phyloP scores from a whole-genome alignment of 2,329 filamentous ascomycete genomes.

The Cadophora gregata region DNA sequence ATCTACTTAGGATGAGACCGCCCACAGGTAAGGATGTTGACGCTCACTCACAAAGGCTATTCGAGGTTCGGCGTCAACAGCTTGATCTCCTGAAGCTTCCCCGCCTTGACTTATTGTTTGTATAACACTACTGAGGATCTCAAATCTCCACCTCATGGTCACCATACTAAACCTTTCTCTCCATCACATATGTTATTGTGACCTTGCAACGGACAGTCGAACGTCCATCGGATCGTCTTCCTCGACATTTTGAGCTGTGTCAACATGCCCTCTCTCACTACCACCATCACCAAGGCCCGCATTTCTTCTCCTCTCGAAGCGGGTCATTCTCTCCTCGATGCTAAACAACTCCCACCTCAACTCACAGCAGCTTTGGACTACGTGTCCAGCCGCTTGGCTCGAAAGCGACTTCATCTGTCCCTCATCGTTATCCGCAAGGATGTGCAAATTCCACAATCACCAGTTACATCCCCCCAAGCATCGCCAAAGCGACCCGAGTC shows the following conservation, averaged over 20 bases:
- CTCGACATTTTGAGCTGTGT: constrained; percentile 5
- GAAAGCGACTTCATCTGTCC: constrained; percentile 61
- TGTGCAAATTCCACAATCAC: constrained; percentile 56
- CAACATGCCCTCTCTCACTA: constrained; percentile 5
- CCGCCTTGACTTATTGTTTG: background rate
- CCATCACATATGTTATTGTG: constrained; percentile 15
- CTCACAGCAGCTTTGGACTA: constrained; percentile 63
- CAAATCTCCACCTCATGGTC: constrained; percentile 22
- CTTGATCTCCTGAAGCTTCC: constrained; percentile 3
- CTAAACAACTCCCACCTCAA: constrained; percentile 61
- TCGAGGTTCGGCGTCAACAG: constrained; percentile 23
- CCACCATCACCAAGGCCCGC: constrained; percentile 51
- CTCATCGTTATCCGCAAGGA: constrained; percentile 63
- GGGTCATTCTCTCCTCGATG: constrained; percentile 63
- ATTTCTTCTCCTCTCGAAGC: constrained; percentile 70
- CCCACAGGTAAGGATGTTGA: constrained; percentile 18
- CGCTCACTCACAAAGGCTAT: constrained; percentile 21
- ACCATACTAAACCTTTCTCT: background rate
- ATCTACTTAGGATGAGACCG: constrained; percentile 7
- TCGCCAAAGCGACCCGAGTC: constrained; percentile 18
- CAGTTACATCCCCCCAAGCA: constrained; percentile 22
- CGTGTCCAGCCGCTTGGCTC: constrained; percentile 59
- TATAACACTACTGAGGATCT: constrained; percentile 9
- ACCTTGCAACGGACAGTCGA: background rate
- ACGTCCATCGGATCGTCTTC: constrained; percentile 6